Percentiles rank a stretch among this genome's conserved stretches.
These are phyloP conservation scores for Filosporella fistucella DNA, from an alignment of 495 filamentous ascomycete genomes.

Conservation along the genomic window DNA sequence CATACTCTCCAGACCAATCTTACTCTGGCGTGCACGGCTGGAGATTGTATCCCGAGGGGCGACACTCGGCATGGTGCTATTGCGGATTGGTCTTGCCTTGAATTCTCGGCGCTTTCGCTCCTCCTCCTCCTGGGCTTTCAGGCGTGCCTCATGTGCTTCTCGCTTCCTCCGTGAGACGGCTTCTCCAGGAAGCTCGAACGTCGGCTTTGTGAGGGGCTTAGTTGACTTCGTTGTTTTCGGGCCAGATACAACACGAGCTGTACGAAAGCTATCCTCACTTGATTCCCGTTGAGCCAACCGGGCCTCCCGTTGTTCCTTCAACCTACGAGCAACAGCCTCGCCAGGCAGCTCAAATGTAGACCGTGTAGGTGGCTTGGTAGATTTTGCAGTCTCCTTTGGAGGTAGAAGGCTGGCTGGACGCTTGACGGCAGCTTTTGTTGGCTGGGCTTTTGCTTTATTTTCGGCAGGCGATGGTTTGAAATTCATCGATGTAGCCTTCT, in stretches of 20 bases:
- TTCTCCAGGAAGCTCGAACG: slow-evolving; percentile 70
- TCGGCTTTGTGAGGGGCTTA: slow-evolving; percentile 55
- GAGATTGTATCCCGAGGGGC: slow-evolving; percentile 48
- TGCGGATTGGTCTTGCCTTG: slow-evolving; percentile 58
- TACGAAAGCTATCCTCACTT: slow-evolving; percentile 14
- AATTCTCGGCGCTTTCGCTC: slow-evolving; percentile 53
- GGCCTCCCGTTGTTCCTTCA: slow-evolving; percentile 47
- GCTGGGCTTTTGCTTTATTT: slow-evolving; percentile 7
- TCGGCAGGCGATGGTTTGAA: slow-evolving; percentile 6
- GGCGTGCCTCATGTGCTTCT: slow-evolving; percentile 60
- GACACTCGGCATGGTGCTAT: slow-evolving; percentile 30
- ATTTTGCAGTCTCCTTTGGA: slow-evolving; percentile 44
- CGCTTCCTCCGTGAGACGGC: slow-evolving; percentile 64
- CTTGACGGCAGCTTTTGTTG: slow-evolving; percentile 23
- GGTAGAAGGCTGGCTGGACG: slow-evolving; percentile 38
- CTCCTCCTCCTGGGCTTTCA: slow-evolving; percentile 56
- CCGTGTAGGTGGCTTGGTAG: slow-evolving; percentile 57
- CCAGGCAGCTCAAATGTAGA: slow-evolving; percentile 67
- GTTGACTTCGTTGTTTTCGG: slow-evolving; percentile 45
- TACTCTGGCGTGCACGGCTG: slow-evolving; percentile 46
- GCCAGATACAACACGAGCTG: slow-evolving; percentile 1
- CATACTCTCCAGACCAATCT: slow-evolving; percentile 20
- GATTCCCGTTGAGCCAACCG: slow-evolving; percentile 31
- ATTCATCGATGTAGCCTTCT: slow-evolving; percentile 15
- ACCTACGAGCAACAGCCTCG: slow-evolving; percentile 61